phyloP scores from a whole-genome alignment of 495 filamentous ascomycete genomes.

The Penicillium turbatum region DNA sequence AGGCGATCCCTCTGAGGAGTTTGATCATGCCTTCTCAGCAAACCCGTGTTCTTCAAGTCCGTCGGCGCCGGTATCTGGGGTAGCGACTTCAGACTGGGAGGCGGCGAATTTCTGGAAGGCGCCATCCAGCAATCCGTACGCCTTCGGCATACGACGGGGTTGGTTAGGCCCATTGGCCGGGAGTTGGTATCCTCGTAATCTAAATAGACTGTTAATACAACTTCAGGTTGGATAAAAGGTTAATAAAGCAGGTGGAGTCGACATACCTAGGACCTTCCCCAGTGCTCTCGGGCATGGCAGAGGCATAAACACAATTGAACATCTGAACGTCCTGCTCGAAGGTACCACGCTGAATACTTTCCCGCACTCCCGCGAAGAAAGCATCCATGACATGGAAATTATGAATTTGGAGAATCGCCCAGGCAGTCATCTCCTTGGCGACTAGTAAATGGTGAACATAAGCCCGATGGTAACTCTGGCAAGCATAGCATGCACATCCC shows the following conservation, averaged over 20 bases:
- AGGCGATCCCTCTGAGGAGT: background rate
- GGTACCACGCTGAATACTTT: conserved; percentile 52
- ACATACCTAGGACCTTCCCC: conserved; percentile 72
- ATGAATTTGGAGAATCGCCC: conserved; percentile 88
- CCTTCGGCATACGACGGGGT: conserved; percentile 61
- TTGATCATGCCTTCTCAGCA: conserved; percentile 43
- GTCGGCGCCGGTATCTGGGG: conserved; percentile 46
- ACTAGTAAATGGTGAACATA: conserved; percentile 81
- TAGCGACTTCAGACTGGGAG: conserved; percentile 44
- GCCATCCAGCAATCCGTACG: conserved; percentile 57
- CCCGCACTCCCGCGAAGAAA: conserved; percentile 71
- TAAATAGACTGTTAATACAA: conserved; percentile 18
- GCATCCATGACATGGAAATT: conserved; percentile 66
- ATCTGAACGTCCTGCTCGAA: conserved; percentile 56
- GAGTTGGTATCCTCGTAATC: conserved; percentile 79
- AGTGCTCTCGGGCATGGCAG: conserved; percentile 63
- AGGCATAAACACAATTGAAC: conserved; percentile 62
- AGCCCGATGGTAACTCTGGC: conserved; percentile 76
- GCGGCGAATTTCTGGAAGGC: conserved; percentile 48
- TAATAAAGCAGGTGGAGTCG: background rate
- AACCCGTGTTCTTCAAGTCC: conserved; percentile 59
- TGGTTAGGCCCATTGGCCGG: conserved; percentile 62
- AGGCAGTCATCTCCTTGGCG: conserved; percentile 93
- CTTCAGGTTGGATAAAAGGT: background rate
- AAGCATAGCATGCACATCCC: conserved; percentile 77